Conservation (phyloP, 768 basidiomycete genomes). For the Boletus barrowsii region DNA sequence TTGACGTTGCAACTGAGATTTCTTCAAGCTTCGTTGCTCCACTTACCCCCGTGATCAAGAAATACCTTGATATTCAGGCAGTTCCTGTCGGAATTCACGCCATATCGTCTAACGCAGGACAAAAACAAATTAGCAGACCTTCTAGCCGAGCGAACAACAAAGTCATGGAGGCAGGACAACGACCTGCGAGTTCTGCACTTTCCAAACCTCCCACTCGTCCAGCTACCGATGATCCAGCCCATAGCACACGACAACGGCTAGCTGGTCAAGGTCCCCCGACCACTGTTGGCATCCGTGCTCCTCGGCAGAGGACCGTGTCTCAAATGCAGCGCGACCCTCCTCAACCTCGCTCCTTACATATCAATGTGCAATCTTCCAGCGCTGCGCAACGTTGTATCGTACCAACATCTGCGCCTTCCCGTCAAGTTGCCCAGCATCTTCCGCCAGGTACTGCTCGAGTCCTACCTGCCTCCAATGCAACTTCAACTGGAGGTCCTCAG, state of each 20-base stretch:
- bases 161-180: slow-evolving; percentile 7
- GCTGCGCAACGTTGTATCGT: slow-evolving; percentile 19
- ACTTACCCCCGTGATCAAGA: slow-evolving; percentile 71
- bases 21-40: slow-evolving; percentile 63
- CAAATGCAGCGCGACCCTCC: slow-evolving; percentile 17
- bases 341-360: slow-evolving; percentile 14
- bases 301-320: slow-evolving; percentile 19
- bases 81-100: neutral
- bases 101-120: slow-evolving; percentile 8
- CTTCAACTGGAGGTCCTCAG: slow-evolving; percentile 20
- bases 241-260: slow-evolving; percentile 7
- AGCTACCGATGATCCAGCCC: neutral
- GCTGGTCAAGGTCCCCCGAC: neutral
- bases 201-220: slow-evolving; percentile 14
- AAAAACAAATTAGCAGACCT: slow-evolving; percentile 22
- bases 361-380: slow-evolving; percentile 15
- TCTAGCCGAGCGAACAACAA: slow-evolving; percentile 21
- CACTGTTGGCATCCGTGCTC: slow-evolving; percentile 3
- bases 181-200: slow-evolving; percentile 6
- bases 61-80: slow-evolving; percentile 59
- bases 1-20: slow-evolving; percentile 5
- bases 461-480: neutral
- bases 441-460: slow-evolving; percentile 1
- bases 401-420: slow-evolving; percentile 10
- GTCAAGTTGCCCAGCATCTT: slow-evolving; percentile 9